Percentiles rank a stretch among this genome's conserved stretches.
Conservation (phyloP, 2,329 filamentous ascomycete species). For the Hypoxylon sp. region DNA sequence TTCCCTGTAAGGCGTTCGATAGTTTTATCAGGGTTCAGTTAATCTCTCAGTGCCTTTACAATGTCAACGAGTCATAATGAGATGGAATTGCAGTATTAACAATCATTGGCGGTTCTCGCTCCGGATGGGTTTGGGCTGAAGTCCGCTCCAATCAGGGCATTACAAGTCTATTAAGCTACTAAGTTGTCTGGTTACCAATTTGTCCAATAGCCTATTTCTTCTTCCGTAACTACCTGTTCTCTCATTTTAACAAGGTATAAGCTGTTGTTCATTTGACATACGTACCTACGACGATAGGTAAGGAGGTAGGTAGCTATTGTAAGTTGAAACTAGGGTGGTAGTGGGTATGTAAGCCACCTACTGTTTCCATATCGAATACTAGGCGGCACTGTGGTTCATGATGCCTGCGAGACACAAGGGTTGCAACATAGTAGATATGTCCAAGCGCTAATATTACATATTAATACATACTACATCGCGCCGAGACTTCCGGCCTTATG, state of each 20-base stretch:
- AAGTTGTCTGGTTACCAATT: constrained; percentile 15
- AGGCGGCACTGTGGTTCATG: constrained; percentile 15
- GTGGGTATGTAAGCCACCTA: not conserved
- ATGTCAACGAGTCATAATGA: constrained; percentile 25
- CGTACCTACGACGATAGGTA: constrained; percentile 1
- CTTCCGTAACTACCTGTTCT: constrained; percentile 15
- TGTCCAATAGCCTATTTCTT: constrained; percentile 22
- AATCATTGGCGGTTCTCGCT: constrained; percentile 7
- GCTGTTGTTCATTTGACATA: constrained; percentile 4
- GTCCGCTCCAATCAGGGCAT: constrained; percentile 34
- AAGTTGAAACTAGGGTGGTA: not conserved
- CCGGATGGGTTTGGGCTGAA: constrained; percentile 26
- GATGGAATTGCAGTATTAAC: constrained; percentile 5
- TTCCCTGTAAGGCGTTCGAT: constrained; percentile 21
- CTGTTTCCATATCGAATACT: not conserved
- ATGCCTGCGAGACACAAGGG: constrained; percentile 11
- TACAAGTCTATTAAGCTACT: constrained; percentile 34
- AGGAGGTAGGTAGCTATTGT: not conserved
- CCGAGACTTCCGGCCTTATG: constrained; percentile 39
- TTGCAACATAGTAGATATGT: constrained; percentile 14
- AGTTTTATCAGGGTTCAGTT: constrained; percentile 3
- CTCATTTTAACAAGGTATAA: constrained; percentile 8
- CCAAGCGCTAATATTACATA: constrained; percentile 6
- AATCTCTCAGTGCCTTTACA: constrained; percentile 10
- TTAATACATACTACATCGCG: constrained; percentile 1